phyloP scores from a whole-genome alignment of 2,329 filamentous ascomycete genomes.

The Colletotrichum aenigma region DNA sequence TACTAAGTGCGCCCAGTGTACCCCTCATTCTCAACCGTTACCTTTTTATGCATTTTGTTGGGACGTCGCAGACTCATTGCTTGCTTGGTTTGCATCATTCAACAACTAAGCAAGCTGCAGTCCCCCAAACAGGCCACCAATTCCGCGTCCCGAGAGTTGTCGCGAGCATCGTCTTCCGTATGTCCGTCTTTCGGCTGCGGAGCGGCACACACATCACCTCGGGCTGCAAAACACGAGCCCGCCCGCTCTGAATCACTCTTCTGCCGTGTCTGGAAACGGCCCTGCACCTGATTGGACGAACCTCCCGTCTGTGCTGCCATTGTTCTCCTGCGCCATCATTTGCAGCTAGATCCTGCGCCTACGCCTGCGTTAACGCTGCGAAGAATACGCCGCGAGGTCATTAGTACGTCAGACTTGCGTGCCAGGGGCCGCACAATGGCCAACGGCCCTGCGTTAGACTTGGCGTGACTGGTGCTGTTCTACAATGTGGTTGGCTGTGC shows the following conservation, averaged over 20 bases:
- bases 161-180: background rate
- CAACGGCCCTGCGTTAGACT: background rate
- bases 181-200: background rate
- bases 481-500: background rate
- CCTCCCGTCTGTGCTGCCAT: background rate
- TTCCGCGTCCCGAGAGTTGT: background rate
- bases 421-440: background rate
- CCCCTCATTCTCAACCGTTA: constrained; percentile 17
- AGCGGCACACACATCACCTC: background rate
- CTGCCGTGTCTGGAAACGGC: background rate
- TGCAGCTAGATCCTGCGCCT: constrained; percentile 1
- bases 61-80: background rate
- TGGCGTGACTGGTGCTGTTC: background rate
- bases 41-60: constrained; percentile 17
- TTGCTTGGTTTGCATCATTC: background rate
- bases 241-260: background rate
- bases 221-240: background rate
- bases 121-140: background rate
- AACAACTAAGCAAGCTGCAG: background rate
- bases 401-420: background rate
- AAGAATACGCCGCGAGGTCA: background rate
- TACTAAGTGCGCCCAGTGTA: background rate
- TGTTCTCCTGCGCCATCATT: background rate
- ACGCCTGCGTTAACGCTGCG: background rate
- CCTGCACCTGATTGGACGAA: background rate